Conservation (phyloP, 2,329 filamentous ascomycete genomes). For the Sporothrix euskadiensis region DNA sequence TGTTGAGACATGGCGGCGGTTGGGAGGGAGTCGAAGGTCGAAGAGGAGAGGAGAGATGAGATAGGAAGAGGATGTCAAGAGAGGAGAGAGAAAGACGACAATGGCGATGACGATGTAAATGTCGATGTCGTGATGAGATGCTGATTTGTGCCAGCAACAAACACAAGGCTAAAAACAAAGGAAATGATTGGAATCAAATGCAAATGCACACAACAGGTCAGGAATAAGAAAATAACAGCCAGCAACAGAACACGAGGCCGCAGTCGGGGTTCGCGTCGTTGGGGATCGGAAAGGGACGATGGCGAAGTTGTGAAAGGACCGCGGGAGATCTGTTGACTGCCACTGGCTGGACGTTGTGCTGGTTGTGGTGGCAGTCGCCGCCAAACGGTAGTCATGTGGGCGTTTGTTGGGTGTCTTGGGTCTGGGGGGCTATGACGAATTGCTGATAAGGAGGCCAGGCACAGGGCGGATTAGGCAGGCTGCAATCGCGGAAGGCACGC, state of each 20-base stretch:
- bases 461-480: conserved; percentile 23
- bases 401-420: conserved; percentile 23
- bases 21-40: neutral
- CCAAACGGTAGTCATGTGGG: conserved; percentile 24
- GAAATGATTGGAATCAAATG: neutral
- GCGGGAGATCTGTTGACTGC: conserved; percentile 20
- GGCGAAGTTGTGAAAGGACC: conserved; percentile 14
- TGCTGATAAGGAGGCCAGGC: conserved; percentile 22
- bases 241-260: neutral
- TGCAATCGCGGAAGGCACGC: conserved; percentile 10
- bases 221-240: neutral
- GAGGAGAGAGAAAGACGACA: neutral
- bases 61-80: neutral
- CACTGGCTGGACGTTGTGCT: neutral
- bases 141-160: neutral
- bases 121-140: conserved; percentile 1
- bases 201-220: neutral
- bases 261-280: conserved; percentile 12
- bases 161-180: neutral
- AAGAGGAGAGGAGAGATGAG: neutral
- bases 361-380: conserved; percentile 2
- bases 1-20: conserved; percentile 33
- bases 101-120: neutral
- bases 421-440: conserved; percentile 24
- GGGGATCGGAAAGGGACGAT: neutral